These are phyloP conservation scores for Santalum album DNA, from an alignment of 164 flowering plant species.

Conservation along the genomic window DNA sequence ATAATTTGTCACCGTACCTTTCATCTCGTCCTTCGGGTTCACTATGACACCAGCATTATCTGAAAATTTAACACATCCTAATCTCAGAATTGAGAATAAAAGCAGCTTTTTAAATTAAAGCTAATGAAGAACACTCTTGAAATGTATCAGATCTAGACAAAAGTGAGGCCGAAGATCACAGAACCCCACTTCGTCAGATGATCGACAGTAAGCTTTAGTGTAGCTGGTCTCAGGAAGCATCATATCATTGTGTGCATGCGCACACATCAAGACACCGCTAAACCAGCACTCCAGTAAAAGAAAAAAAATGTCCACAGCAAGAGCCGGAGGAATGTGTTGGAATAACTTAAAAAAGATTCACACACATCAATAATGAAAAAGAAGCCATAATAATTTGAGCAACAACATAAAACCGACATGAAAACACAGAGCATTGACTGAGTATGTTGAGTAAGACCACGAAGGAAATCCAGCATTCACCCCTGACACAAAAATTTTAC, in stretches of 20 bases:
- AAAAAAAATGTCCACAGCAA: too few relatives aligned
- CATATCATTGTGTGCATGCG: not conserved
- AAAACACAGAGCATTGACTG: too few relatives aligned
- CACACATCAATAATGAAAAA: too few relatives aligned
- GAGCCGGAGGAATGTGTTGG: too few relatives aligned
- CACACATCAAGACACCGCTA: not conserved
- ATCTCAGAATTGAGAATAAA: not conserved
- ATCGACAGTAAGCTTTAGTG: not conserved
- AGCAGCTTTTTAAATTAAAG: not conserved
- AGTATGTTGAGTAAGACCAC: too few relatives aligned
- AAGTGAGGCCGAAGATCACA: not conserved
- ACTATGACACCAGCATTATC: slow-evolving; percentile 80
- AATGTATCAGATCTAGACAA: slow-evolving; percentile 1
- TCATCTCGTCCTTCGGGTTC: slow-evolving; percentile 81
- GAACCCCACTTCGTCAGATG: not conserved
- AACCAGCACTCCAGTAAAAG: not conserved
- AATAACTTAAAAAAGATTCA: too few relatives aligned
- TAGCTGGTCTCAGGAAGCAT: slow-evolving; percentile 1
- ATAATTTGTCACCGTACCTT: slow-evolving; percentile 29
- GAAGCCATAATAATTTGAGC: too few relatives aligned
- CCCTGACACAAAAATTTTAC: too few relatives aligned
- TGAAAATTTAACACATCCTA: slow-evolving; percentile 18
- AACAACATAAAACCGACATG: too few relatives aligned
- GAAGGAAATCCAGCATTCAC: too few relatives aligned
- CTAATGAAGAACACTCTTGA: not conserved